Evolutionary conservation across 2,329 filamentous ascomycete genomes (phyloP).

Genomic region (Pseudogymnoascus sp.): DNA sequence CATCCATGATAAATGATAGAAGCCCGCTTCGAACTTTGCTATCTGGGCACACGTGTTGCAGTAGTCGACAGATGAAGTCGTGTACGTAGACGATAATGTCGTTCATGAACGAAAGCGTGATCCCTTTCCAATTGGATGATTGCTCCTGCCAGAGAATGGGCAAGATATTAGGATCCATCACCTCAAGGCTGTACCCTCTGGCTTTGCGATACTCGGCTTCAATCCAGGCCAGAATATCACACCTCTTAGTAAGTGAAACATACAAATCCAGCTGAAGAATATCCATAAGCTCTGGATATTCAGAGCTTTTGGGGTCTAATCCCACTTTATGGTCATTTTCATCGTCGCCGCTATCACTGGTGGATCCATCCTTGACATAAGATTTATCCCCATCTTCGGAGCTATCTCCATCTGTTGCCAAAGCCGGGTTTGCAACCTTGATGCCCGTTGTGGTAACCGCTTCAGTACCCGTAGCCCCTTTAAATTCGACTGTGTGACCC

Average conservation of each 20-base stretch:
- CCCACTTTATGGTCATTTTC: neutral
- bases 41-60: slow-evolving; percentile 28
- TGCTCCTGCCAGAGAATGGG: slow-evolving; percentile 35
- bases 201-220: slow-evolving; percentile 7
- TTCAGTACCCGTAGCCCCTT: neutral
- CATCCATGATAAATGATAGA: slow-evolving; percentile 12
- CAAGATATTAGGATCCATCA: neutral
- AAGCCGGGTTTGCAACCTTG: neutral
- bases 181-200: neutral
- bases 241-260: neutral
- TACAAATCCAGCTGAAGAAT: neutral
- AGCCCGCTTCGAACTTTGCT: slow-evolving; percentile 35
- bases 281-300: neutral
- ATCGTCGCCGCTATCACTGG: neutral
- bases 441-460: neutral
- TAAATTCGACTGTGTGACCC: slow-evolving; percentile 3
- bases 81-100: slow-evolving; percentile 45
- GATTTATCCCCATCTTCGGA: neutral
- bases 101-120: slow-evolving; percentile 42
- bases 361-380: neutral
- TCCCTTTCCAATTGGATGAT: slow-evolving; percentile 41
- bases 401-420: neutral
- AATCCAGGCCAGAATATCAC: slow-evolving; percentile 4
- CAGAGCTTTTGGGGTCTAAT: neutral
- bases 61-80: slow-evolving; percentile 31